Evolutionary conservation across 2,329 filamentous ascomycete species (phyloP).

Genomic region (Cercospora zeina): DNA sequence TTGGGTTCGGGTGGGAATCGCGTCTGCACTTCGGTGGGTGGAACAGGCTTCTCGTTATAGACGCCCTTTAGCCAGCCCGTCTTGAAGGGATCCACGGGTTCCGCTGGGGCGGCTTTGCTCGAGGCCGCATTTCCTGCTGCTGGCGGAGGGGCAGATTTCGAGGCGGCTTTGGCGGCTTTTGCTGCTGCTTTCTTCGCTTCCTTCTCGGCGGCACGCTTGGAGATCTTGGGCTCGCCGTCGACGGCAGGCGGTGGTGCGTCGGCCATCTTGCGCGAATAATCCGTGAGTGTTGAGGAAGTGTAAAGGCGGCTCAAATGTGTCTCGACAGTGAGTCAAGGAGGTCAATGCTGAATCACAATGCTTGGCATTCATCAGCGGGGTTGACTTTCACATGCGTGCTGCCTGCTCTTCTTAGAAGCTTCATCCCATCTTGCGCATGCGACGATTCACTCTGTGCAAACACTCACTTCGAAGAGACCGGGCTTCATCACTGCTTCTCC

Average conservation of each 20-base stretch:
- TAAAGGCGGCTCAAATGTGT: neutral
- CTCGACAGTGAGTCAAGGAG: conserved; percentile 11
- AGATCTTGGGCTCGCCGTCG: conserved; percentile 40
- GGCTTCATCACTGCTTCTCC: neutral
- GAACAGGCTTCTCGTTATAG: conserved; percentile 52
- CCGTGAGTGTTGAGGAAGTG: neutral
- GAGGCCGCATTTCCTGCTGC: conserved; percentile 24
- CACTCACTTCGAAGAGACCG: conserved; percentile 16
- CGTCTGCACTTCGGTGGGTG: conserved; percentile 45
- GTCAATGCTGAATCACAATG: neutral
- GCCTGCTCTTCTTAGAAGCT: neutral
- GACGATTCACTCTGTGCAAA: conserved; percentile 14
- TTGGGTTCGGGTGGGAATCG: conserved; percentile 68
- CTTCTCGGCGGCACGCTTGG: conserved; percentile 53
- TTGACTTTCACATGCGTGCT: conserved; percentile 4
- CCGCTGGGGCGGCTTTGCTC: conserved; percentile 36
- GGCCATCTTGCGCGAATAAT: conserved; percentile 31
- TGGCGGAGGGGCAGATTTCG: conserved; percentile 40
- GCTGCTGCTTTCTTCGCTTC: conserved; percentile 53
- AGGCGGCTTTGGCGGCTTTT: conserved; percentile 47
- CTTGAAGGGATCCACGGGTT: conserved; percentile 51
- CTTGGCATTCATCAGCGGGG: conserved; percentile 9
- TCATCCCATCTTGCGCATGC: neutral
- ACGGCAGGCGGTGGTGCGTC: conserved; percentile 30
- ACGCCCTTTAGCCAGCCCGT: conserved; percentile 54